Percentiles rank a stretch among this genome's conserved stretches.
These are phyloP conservation scores for Flaveria robusta DNA, from an alignment of 129 eudicot genomes.

Conservation along the genomic window DNA sequence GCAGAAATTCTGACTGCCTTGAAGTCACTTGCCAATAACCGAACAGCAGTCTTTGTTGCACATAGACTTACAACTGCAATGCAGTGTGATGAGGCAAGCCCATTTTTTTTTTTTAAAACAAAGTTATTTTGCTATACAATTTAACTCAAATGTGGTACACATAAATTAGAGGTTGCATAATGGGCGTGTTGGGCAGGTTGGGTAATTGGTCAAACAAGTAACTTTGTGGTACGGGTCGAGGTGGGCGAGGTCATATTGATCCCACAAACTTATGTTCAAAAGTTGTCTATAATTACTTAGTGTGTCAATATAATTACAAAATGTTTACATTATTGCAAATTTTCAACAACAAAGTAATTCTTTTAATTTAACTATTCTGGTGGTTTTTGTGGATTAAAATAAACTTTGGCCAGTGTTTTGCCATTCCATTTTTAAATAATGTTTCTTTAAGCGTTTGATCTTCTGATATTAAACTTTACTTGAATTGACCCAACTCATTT, in stretches of 20 bases:
- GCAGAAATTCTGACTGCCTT: conserved; percentile 89
- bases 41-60: conserved; percentile 90
- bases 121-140: not conserved
- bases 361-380: not conserved
- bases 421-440: not conserved
- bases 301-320: not conserved
- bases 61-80: conserved; percentile 99
- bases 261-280: not conserved
- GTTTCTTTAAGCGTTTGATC: not conserved
- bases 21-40: conserved; percentile 79
- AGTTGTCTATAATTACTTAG: not conserved
- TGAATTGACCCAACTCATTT: not conserved
- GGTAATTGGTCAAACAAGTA: not conserved
- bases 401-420: not conserved
- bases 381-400: not conserved
- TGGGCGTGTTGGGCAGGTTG: not conserved
- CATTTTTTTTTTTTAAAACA: not conserved
- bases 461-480: not conserved
- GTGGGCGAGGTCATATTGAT: not conserved
- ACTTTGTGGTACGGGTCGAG: not conserved
- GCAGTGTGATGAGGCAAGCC: conserved; percentile 90
- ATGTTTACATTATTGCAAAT: not conserved
- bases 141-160: not conserved
- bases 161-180: not conserved
- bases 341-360: not conserved